These are phyloP conservation scores for Colletotrichum incanum DNA, from an alignment of 2,329 filamentous ascomycete species.

Conservation along the genomic window DNA sequence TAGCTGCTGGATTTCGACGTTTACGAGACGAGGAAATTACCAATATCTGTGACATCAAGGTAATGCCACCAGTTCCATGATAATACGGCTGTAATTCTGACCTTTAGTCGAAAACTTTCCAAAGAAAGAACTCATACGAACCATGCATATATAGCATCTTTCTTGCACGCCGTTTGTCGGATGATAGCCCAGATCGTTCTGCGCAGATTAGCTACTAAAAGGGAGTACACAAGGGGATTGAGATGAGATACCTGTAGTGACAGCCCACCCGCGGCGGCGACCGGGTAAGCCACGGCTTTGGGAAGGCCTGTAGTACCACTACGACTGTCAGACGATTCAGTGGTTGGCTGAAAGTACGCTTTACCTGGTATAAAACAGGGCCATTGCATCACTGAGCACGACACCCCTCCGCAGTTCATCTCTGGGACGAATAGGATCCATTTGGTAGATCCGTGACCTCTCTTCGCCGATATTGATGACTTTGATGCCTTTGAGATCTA, in stretches of 20 bases:
- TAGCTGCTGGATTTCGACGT: conserved; percentile 38
- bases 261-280: conserved; percentile 55
- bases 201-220: neutral
- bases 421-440: conserved; percentile 66
- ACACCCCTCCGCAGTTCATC: conserved; percentile 70
- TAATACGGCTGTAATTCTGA: conserved; percentile 63
- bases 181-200: conserved; percentile 17
- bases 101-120: neutral
- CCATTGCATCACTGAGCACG: conserved; percentile 68
- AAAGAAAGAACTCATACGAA: neutral
- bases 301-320: conserved; percentile 83
- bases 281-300: conserved; percentile 77
- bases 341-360: rapidly evolving
- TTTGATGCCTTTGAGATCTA: conserved; percentile 67
- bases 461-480: conserved; percentile 64
- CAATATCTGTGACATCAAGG: conserved; percentile 69
- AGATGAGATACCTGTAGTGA: neutral
- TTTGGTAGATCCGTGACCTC: conserved; percentile 56
- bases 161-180: neutral
- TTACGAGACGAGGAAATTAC: conserved; percentile 47
- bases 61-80: conserved; percentile 80
- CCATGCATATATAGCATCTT: conserved; percentile 37
- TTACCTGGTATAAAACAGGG: conserved; percentile 77
- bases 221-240: neutral
- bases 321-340: neutral